phyloP scores from a whole-genome alignment of 2,329 filamentous ascomycete genomes.

The Cryphonectria parasitica region DNA sequence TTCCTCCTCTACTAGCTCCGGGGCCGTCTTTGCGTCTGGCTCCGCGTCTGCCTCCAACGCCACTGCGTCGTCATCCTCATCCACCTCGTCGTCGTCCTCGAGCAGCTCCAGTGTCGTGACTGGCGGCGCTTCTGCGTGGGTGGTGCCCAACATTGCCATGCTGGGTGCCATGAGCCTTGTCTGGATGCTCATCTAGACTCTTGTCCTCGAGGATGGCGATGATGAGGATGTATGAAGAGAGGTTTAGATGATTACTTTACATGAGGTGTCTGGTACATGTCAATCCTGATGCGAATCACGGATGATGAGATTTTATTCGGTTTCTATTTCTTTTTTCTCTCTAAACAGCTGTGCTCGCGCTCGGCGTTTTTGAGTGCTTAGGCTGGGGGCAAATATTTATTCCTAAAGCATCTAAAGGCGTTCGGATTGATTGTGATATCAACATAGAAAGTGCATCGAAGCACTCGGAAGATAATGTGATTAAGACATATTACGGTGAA shows the following conservation, averaged over 20 bases:
- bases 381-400: neutral
- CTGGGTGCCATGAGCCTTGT: neutral
- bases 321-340: neutral
- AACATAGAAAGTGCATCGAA: neutral
- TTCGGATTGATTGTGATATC: neutral
- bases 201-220: neutral
- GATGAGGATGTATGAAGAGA: no score
- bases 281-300: neutral
- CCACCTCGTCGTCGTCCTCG: neutral
- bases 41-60: neutral
- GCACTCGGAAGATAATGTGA: neutral
- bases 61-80: neutral
- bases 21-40: slow-evolving; percentile 1
- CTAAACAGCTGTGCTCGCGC: neutral
- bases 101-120: slow-evolving; percentile 7
- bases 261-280: neutral
- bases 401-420: neutral
- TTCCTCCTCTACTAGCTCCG: neutral
- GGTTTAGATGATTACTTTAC: neutral
- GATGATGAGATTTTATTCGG: neutral
- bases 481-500: neutral
- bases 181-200: slow-evolving; percentile 8
- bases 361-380: neutral
- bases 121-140: slow-evolving; percentile 1
- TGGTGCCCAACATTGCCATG: neutral